Base-by-base conservation (phyloP, 164 flowering plant species). In the grape (Vitis vinifera) region DNA sequence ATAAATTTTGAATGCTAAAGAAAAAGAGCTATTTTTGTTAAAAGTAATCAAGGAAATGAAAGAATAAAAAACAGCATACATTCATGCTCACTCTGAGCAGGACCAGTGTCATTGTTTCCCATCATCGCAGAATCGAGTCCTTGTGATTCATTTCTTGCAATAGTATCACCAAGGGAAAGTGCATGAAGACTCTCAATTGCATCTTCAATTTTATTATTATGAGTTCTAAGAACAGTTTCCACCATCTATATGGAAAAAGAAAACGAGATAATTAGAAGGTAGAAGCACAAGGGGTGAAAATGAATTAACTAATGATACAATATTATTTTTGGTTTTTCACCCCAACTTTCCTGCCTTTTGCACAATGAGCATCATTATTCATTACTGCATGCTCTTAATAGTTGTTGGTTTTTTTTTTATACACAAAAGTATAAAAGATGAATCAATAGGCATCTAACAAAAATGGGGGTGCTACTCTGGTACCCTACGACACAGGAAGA, bases 141-240 rank as follows among this genome's bases (percentile, higher is more conserved):
- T 55, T 51, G 60, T 27, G 68, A 37, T 47, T 15, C 51, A n/a
- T 66, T 66, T 31, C 55, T 37, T n/a, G 51, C 17, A 55, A 29
- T 51, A n/a, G 11, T 51, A 57, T 72, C 68, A 56, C 67, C 59
- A 23, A 69, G 65, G 52, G 73, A 65, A 59, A 72, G 75, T 7
- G 67, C 63, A 14, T 58, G 68, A 13, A 76, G 66, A 60, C 69
- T 65, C 59, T 65, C 57, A n/a, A 60, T 76, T 29, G 76, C 79
- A 68, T 76, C 76, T 72, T 76, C 76, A 55, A 72, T 64, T 44
- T 68, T 72, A 19, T 68, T 72, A 29, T 72, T 69, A 17, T 76
- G 72, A 62, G 58, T 48, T 52, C 51, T 72, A 11, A 72, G 60
- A 61, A 72, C 65, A 10, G 58, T 64, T 68, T 55, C 68, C 23